Evolutionary conservation across 1,284 basidiomycete species (phyloP).

Genomic region (Trametes versicolor): DNA sequence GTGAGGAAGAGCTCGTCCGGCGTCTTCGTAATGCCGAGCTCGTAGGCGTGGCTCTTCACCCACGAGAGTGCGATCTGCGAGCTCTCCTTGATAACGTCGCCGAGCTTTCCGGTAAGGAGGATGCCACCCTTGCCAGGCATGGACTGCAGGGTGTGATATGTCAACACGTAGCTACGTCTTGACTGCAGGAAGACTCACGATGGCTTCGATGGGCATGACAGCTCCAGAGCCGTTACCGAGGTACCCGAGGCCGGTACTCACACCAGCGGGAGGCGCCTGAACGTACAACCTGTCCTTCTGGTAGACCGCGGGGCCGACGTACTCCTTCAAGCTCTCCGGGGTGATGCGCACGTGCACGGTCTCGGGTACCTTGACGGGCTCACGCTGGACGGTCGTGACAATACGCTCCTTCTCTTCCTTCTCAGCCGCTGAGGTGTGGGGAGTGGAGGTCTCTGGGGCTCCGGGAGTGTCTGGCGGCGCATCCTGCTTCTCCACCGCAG

Average conservation of each 20-base stretch:
- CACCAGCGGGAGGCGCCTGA: conserved; percentile 86
- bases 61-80: conserved; percentile 95
- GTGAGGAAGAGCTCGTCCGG: conserved; percentile 82
- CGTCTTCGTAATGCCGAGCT: conserved; percentile 85
- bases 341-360: conserved; percentile 86
- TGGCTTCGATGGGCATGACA: conserved; percentile 97
- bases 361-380: conserved; percentile 86
- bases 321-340: conserved; percentile 91
- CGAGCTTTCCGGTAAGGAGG: conserved; percentile 96
- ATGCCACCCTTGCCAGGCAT: conserved; percentile 94
- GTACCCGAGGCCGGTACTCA: conserved; percentile 95
- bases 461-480: conserved; percentile 49
- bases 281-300: conserved; percentile 95
- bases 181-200: conserved; percentile 58
- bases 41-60: conserved; percentile 91
- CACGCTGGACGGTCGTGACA: conserved; percentile 82
- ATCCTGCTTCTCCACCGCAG: conserved; percentile 51
- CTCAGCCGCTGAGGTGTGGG: conserved; percentile 38
- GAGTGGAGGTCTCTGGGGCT: conserved; percentile 41
- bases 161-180: conserved; percentile 2
- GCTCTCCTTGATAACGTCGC: conserved; percentile 96
- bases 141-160: conserved; percentile 55
- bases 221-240: conserved; percentile 96
- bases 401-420: conserved; percentile 51
- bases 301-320: conserved; percentile 95